Evolutionary conservation across 2,329 filamentous ascomycete species (phyloP), one percentile per base, ranked within the genome.

Genomic region (Helminthosporium solani): DNA sequence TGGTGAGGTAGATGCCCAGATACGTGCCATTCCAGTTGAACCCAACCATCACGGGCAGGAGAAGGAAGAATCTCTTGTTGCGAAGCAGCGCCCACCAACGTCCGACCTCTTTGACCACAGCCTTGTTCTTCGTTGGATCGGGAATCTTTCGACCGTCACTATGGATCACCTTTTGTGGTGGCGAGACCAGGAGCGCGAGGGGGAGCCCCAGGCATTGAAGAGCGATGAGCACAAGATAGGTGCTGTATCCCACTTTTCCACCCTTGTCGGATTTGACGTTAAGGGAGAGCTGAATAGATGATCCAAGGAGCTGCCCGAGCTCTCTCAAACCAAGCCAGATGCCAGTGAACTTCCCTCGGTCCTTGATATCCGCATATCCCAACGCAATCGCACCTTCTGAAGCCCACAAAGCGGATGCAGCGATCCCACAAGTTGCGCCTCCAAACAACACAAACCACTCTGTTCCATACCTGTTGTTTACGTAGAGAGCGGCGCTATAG

Each of bases 301-400:
- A 71, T 2, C 77, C 77, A 43, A 80, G 75, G 18, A 81, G 70
- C 44, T 78, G 77, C 1, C 78, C 78, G 7, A 79, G 70, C 46
- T 79, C 76, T 6, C 76, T 73, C 7, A 80, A 72, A 6, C 76
- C 74, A 3, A 80, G 73, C 78, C 77, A 80, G 28, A 79, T 79
- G 2, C 75, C 76, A 52, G 68, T 70, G 48, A 66, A 73, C 52
- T 70, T 73, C 31, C 75, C 75, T 27, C 75, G 67, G 43, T 77
- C 72, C 40, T 75, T 64, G 20, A 74, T 62, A 18, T 75, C 73
- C 3, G 73, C 73, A 41, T 78, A 78, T 1, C 74, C 74, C 1
- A 76, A 63, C 0, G 62, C 69, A 43, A 73, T 71, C 9, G 71
- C 70, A 19, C 67, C 71, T 53, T 73, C 71, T 23, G 68, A 64